Conservation (phyloP, 176 grass and related monocot genomes). For the Leersia perrieri region DNA sequence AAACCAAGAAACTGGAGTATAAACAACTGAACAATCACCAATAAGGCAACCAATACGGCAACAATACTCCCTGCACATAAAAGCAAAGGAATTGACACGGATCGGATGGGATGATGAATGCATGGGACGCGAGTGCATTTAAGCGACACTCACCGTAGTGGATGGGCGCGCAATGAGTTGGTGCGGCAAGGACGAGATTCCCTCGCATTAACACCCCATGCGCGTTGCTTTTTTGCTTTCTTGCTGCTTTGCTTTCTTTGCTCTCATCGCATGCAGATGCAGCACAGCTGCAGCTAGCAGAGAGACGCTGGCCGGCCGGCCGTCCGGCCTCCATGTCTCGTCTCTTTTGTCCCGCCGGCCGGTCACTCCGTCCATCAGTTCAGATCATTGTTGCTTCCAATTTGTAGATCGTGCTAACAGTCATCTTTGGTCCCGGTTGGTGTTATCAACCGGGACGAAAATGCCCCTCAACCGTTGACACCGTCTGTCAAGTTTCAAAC, state of each 20-base stretch:
- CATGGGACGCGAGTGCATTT: not conserved
- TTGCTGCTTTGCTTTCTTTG: not conserved
- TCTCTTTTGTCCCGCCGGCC: slow-evolving; percentile 26
- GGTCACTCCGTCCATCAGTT: not conserved
- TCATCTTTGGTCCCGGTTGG: no score
- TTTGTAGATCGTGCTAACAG: no score
- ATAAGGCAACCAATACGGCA: no score
- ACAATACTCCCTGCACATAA: no score
- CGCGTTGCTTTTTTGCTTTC: no score
- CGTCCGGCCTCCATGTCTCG: not conserved
- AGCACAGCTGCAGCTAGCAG: no score
- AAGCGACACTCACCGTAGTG: not conserved
- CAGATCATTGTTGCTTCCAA: not conserved
- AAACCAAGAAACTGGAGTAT: no score
- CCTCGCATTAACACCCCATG: slow-evolving; percentile 28
- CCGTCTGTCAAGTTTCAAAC: no score
- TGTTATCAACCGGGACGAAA: no score
- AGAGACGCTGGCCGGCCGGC: not conserved
- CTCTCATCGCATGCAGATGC: not conserved
- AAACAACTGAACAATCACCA: no score
- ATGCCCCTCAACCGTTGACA: no score
- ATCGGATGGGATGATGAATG: not conserved
- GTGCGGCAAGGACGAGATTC: slow-evolving; percentile 38
- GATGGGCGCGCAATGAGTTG: slow-evolving; percentile 2
- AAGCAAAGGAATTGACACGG: no score